Evolutionary conservation across 2,329 filamentous ascomycete species (phyloP), one percentile per base, ranked within the genome.

Genomic region (Cercospora sp.): DNA sequence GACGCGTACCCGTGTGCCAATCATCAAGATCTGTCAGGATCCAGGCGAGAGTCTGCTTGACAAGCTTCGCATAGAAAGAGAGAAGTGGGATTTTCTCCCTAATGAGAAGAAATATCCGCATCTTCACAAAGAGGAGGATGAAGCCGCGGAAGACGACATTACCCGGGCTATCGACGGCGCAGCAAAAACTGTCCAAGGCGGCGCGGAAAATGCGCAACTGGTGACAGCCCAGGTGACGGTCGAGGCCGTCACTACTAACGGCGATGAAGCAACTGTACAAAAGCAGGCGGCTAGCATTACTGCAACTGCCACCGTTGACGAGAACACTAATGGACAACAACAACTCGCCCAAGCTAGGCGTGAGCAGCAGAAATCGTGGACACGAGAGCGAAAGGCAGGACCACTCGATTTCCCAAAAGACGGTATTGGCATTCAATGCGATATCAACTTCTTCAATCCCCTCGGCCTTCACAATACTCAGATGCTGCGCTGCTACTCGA

Each of bases 381-480:
- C 77, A 1, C 80, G 83, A 21, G 83, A 85, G 69, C 83, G 82
- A 66, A 78, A 78, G 21, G 76, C 79, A 10, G 83, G 83, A 0
- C 82, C 82, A 10, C 85, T 96, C 2, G 92, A 95, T 77, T 94
- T 94, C 67, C 91, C 91, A 5, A 92, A 92, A 75, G 82, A 83
- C 8, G 90, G 89, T 3, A 87, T 90, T 30, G 93, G 93, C n/a
- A 91, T 94, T 13, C 91, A 94, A 77, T 95, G 92, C 77, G 93
- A 97, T 77, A 92, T 97, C 83, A 97, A 97, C 79, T 97, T 97
- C 77, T 91, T 91, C 1, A 93, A 93, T 18, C 88, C 91, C 55
- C 86, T 97, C 3, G 93, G 90, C 1, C 83, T 97, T 3, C 90
- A 95, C 72, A 97, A 97, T 78, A 96, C 93, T 0, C 82, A 88